Evolutionary conservation across 768 basidiomycete species (phyloP).

Genomic region (Kockovaella imperatae): DNA sequence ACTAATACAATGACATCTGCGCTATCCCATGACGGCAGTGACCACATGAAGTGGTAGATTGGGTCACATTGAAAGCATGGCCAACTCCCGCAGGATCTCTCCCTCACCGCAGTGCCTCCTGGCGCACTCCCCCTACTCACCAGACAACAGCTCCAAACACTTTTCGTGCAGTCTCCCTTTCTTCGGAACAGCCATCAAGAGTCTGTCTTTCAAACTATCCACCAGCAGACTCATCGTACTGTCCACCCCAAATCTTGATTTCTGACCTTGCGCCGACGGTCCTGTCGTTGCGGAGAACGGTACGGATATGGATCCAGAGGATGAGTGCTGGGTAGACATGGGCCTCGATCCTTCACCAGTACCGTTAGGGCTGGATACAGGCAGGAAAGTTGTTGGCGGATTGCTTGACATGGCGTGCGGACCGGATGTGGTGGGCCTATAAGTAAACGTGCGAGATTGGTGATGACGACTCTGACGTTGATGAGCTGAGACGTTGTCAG

Average conservation of each 20-base stretch:
- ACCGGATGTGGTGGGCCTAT: too few species aligned
- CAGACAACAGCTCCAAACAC: conserved; percentile 73
- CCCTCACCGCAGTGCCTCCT: too few species aligned
- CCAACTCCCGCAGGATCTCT: neutral
- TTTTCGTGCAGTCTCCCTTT: conserved; percentile 94
- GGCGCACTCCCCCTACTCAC: conserved; percentile 52
- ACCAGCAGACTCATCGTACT: conserved; percentile 52
- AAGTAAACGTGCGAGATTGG: too few species aligned
- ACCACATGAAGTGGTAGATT: too few species aligned
- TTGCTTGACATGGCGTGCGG: too few species aligned
- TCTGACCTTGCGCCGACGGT: conserved; percentile 5
- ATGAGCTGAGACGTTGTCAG: too few species aligned
- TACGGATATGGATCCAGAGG: neutral
- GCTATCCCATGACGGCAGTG: neutral
- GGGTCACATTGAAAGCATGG: too few species aligned
- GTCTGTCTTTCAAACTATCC: conserved; percentile 72
- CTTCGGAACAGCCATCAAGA: conserved; percentile 94
- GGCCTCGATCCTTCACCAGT: too few species aligned
- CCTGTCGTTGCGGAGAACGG: conserved; percentile 2
- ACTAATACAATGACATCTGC: neutral
- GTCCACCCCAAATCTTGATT: conserved; percentile 38
- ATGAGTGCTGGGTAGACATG: neutral
- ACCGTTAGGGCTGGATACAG: too few species aligned
- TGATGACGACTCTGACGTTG: too few species aligned
- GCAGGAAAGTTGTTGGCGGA: too few species aligned